A percentile compares a stretch with the other conserved stretches of the same genome.
These are phyloP conservation scores for Acanthamoeba culbertsoni DNA, from an alignment of 208 protist species.

Conservation along the genomic window DNA sequence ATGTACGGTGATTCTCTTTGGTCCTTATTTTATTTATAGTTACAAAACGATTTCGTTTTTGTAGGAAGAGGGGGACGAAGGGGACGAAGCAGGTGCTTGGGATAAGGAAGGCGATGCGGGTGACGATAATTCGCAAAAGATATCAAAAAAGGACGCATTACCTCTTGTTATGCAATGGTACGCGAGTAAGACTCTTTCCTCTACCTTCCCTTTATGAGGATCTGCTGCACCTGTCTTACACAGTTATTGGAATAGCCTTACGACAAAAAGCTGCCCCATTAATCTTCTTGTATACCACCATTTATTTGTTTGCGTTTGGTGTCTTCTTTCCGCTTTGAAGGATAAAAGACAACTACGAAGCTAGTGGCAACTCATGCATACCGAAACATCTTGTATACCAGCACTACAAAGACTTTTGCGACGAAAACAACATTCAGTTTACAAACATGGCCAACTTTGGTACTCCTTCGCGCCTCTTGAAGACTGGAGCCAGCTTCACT, in stretches of 20 bases:
- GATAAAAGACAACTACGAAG: constrained; percentile 55
- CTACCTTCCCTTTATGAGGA: background rate
- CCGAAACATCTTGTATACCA: constrained; percentile 57
- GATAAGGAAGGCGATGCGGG: background rate
- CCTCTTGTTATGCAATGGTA: constrained; percentile 28
- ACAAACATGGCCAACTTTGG: constrained; percentile 62
- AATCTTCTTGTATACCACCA: no score
- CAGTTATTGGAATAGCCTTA: no score
- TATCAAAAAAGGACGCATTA: constrained; percentile 47
- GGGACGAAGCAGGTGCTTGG: background rate
- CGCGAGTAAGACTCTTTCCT: background rate
- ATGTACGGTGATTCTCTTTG: background rate
- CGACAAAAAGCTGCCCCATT: no score
- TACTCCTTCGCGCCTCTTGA: background rate
- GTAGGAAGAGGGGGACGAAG: constrained; percentile 2
- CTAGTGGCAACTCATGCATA: constrained; percentile 31
- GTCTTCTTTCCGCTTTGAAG: background rate
- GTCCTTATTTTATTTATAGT: background rate
- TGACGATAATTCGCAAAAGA: constrained; percentile 18
- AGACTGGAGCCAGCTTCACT: no score
- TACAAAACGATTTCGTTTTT: background rate
- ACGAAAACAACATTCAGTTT: constrained; percentile 31
- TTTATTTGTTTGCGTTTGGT: background rate
- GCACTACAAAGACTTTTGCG: constrained; percentile 57
- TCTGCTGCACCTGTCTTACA: background rate